A percentile compares a stretch with the other conserved stretches of the same genome.
Evolutionary conservation across 2,329 filamentous ascomycete species (phyloP).

Genomic region (Neofusicoccum cordaticola): DNA sequence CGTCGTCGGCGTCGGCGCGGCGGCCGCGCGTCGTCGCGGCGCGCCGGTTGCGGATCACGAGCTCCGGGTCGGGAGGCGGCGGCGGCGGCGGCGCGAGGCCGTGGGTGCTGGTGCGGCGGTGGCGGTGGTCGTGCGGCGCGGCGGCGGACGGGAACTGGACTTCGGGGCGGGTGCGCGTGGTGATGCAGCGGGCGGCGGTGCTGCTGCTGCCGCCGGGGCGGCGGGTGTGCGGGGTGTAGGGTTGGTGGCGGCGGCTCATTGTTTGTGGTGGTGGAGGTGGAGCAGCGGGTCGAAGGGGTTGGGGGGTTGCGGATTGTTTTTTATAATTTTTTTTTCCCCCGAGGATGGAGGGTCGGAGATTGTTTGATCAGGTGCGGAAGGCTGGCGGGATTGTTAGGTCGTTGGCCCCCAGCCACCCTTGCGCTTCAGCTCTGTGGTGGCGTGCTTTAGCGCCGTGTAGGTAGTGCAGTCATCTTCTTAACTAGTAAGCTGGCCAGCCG

Average conservation of each 20-base stretch:
- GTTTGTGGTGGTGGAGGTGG: too few species aligned
- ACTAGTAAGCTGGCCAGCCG: neutral
- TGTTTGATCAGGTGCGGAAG: neutral
- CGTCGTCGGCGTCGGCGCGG: neutral
- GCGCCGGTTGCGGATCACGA: too few species aligned
- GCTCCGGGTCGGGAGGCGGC: too few species aligned
- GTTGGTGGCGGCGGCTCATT: neutral
- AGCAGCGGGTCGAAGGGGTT: neutral
- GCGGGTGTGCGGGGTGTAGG: neutral
- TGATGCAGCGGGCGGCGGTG: neutral
- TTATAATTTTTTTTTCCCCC: neutral
- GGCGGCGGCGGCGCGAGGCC: too few species aligned
- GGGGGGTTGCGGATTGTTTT: neutral
- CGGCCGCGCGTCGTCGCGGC: neutral
- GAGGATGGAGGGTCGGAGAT: neutral
- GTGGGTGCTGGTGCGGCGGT: neutral
- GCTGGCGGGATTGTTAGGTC: too few species aligned
- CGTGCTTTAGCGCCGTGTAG: neutral
- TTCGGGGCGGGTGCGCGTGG: slow-evolving; percentile 4
- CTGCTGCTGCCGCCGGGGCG: neutral
- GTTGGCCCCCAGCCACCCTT: neutral
- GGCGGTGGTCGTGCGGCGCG: neutral
- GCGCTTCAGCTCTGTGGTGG: neutral
- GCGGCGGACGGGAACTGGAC: neutral
- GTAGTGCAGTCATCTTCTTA: neutral